Conservation (phyloP, 768 basidiomycete species). For the Lactifluus hygrophoroides region DNA sequence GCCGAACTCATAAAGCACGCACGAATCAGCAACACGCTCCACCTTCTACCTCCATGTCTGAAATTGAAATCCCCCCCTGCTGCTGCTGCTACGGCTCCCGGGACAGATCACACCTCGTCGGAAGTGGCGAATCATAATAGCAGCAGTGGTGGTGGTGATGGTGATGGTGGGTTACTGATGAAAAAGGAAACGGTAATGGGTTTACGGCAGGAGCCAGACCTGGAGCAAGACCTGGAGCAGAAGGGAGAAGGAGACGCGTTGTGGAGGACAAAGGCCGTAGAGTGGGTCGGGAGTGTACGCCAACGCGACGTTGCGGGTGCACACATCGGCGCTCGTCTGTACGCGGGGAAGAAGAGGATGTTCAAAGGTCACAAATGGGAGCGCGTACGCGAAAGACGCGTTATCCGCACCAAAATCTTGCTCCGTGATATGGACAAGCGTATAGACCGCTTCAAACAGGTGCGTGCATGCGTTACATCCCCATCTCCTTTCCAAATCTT, state of each 20-base stretch:
- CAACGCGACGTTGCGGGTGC: slow-evolving; percentile 34
- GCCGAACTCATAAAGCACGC: slow-evolving; percentile 73
- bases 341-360: slow-evolving; percentile 73
- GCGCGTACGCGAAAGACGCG: slow-evolving; percentile 41
- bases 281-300: slow-evolving; percentile 24
- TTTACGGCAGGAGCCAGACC: not conserved
- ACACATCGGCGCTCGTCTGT: slow-evolving; percentile 54
- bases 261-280: slow-evolving; percentile 26
- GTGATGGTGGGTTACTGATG: too few species aligned
- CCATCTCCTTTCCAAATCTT: too few species aligned
- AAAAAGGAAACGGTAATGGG: not conserved
- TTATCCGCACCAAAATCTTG: slow-evolving; percentile 43
- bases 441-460: slow-evolving; percentile 57
- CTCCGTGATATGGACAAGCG: slow-evolving; percentile 65
- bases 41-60: slow-evolving; percentile 60
- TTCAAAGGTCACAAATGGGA: slow-evolving; percentile 94
- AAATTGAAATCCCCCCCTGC: slow-evolving; percentile 36
- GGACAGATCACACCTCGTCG: not conserved
- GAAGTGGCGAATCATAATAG: not conserved
- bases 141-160: too few species aligned
- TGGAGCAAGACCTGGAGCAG: not conserved
- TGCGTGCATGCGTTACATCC: slow-evolving; percentile 22
- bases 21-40: slow-evolving; percentile 40
- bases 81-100: not conserved
- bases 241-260: not conserved